phyloP scores from a whole-genome alignment of 108 stramenopile genomes.

The Cyclotella choctawhatcheeana region DNA sequence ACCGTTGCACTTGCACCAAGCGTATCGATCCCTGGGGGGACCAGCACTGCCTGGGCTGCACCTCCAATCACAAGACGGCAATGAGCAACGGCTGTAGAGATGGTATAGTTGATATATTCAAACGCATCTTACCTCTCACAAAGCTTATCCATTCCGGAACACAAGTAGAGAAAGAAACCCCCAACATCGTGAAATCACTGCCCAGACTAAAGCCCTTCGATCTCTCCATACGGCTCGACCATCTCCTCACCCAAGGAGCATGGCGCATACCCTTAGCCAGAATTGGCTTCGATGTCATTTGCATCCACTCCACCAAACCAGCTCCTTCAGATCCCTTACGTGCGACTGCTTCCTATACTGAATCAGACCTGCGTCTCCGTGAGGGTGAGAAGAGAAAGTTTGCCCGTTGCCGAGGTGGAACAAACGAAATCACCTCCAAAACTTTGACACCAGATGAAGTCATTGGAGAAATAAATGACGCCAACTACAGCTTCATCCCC shows the following conservation, averaged over 20 bases:
- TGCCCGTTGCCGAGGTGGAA: not conserved
- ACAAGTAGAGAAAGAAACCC: not conserved
- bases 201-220: not conserved
- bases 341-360: slow-evolving; percentile 2
- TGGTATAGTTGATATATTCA: not conserved
- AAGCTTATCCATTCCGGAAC: not conserved
- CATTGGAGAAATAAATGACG: not conserved
- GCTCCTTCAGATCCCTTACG: not conserved
- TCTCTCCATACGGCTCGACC: slow-evolving; percentile 2
- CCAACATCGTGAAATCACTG: not conserved
- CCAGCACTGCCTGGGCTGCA: slow-evolving; percentile 13
- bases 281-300: slow-evolving; percentile 8
- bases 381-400: slow-evolving; percentile 4
- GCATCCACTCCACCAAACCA: not conserved
- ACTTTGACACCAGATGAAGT: not conserved
- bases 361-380: not conserved
- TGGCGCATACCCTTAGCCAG: not conserved
- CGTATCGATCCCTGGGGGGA: not conserved
- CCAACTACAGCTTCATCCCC: not conserved
- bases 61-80: not conserved
- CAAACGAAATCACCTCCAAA: not conserved
- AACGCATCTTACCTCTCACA: not conserved
- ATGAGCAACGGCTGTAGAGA: not conserved
- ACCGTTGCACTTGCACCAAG: not conserved
- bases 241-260: not conserved